Evolutionary conservation across 441 rosid species (phyloP).

Genomic region (Bruguiera hainesii): DNA sequence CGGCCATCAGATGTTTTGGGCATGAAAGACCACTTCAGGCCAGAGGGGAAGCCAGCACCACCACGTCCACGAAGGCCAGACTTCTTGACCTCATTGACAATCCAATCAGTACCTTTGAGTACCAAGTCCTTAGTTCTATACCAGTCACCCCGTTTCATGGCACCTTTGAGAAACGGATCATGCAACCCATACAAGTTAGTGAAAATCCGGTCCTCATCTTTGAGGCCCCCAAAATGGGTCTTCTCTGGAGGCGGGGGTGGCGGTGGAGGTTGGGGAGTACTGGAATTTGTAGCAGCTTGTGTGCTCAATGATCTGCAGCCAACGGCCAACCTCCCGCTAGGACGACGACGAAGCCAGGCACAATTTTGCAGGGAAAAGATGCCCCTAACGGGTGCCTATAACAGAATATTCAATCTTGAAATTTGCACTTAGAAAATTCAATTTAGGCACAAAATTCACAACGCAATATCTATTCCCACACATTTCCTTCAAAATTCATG

Average conservation of each 20-base stretch:
- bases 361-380: conserved; percentile 63
- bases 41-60: conserved; percentile 99
- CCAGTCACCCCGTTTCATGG: conserved; percentile 98
- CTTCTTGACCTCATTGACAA: conserved; percentile 87
- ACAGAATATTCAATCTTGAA: neutral
- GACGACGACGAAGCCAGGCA: conserved; percentile 37
- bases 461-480: too few relatives aligned
- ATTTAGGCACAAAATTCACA: neutral
- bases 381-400: conserved; percentile 80
- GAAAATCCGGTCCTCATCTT: conserved; percentile 94
- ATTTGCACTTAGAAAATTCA: neutral
- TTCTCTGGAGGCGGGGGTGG: conserved; percentile 95
- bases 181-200: conserved; percentile 88
- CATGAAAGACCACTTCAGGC: conserved; percentile 99
- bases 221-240: conserved; percentile 97
- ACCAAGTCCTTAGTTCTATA: conserved; percentile 95
- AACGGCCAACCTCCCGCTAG: conserved; percentile 40
- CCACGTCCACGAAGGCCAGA: conserved; percentile 99
- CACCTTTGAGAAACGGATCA: conserved; percentile 95
- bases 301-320: conserved; percentile 70
- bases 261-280: conserved; percentile 53
- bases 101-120: conserved; percentile 97
- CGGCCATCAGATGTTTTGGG: conserved; percentile 99
- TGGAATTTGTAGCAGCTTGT: conserved; percentile 62
- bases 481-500: too few relatives aligned